Evolutionary conservation across 495 filamentous ascomycete genomes (phyloP).

Genomic region (Xylaria bambusicola): DNA sequence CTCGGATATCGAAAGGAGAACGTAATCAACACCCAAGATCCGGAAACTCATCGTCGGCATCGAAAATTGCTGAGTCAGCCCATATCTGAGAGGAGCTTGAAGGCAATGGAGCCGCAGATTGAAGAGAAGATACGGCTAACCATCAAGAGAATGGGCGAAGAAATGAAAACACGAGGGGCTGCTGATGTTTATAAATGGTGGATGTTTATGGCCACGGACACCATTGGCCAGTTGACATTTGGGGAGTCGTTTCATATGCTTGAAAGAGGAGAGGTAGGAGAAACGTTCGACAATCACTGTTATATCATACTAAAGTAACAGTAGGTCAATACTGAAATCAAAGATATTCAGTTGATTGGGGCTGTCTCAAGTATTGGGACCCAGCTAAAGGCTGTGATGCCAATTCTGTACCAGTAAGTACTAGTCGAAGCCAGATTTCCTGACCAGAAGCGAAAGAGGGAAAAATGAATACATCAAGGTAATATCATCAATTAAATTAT

Average conservation of each 20-base stretch:
- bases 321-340: not conserved
- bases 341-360: slow-evolving; percentile 19
- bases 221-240: slow-evolving; percentile 58
- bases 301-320: not conserved
- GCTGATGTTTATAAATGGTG: slow-evolving; percentile 59
- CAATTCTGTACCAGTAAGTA: not conserved
- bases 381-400: not conserved
- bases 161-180: slow-evolving; percentile 25
- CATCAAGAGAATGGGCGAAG: slow-evolving; percentile 28
- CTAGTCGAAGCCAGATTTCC: too few relatives aligned
- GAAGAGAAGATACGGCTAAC: slow-evolving; percentile 28
- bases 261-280: slow-evolving; percentile 48
- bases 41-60: slow-evolving; percentile 25
- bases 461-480: too few relatives aligned
- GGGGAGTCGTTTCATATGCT: slow-evolving; percentile 60
- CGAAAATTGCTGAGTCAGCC: slow-evolving; percentile 26
- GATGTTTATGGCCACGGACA: slow-evolving; percentile 58
- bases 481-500: too few relatives aligned
- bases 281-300: not conserved
- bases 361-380: not conserved
- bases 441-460: too few relatives aligned
- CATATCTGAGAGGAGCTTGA: slow-evolving; percentile 28
- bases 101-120: slow-evolving; percentile 17
- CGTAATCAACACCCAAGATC: slow-evolving; percentile 24
- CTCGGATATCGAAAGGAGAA: slow-evolving; percentile 14